phyloP scores from a whole-genome alignment of 1,139 yeast species.

The Kluyveromyces sp. region DNA sequence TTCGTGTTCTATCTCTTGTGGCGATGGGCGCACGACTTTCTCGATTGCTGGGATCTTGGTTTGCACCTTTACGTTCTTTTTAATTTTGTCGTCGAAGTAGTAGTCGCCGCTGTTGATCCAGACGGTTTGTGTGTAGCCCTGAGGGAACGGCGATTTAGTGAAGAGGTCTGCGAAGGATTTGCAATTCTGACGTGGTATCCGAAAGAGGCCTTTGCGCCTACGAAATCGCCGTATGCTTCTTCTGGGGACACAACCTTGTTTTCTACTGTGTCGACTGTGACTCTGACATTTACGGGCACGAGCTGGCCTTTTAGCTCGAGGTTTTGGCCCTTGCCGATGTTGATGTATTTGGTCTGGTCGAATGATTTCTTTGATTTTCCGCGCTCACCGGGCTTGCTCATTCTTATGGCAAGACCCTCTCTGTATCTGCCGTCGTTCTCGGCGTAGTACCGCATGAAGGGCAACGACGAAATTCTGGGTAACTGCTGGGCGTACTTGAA shows the following conservation, averaged over 20 bases:
- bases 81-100: constrained; percentile 32
- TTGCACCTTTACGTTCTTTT: constrained; percentile 18
- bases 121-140: constrained; percentile 64
- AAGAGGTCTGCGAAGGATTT: constrained; percentile 55
- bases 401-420: constrained; percentile 69
- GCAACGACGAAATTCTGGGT: constrained; percentile 67
- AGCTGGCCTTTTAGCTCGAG: constrained; percentile 52
- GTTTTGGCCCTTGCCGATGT: constrained; percentile 56
- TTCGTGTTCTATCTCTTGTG: constrained; percentile 5
- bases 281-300: constrained; percentile 72
- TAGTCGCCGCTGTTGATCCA: constrained; percentile 63
- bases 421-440: constrained; percentile 34
- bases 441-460: constrained; percentile 48
- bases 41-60: constrained; percentile 18
- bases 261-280: constrained; percentile 63
- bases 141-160: constrained; percentile 57
- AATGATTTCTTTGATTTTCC: constrained; percentile 38
- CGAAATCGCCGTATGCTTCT: constrained; percentile 56
- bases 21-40: constrained; percentile 12
- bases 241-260: constrained; percentile 61
- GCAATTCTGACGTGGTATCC: constrained; percentile 75
- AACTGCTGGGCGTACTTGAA: constrained; percentile 60
- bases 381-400: constrained; percentile 36
- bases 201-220: constrained; percentile 53
- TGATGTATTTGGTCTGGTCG: constrained; percentile 61